Conservation (phyloP, 192 early-diverging fungal species). For the Coemansia umbellata region DNA sequence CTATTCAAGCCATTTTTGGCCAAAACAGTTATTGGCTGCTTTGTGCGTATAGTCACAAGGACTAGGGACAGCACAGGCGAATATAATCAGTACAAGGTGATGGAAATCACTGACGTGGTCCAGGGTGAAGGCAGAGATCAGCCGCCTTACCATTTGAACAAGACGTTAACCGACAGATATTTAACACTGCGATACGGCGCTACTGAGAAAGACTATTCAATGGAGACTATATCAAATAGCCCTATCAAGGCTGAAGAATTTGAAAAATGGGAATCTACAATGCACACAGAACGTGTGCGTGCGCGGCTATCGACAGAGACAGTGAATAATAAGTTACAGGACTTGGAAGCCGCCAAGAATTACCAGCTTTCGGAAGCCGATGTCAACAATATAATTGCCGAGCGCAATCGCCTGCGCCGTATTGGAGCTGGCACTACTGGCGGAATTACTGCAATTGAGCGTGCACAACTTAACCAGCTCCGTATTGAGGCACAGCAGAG, state of each 20-base stretch:
- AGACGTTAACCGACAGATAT: slow-evolving; percentile 60
- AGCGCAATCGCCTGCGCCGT: slow-evolving; percentile 52
- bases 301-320: slow-evolving; percentile 47
- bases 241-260: slow-evolving; percentile 63
- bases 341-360: slow-evolving; percentile 54
- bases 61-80: slow-evolving; percentile 52
- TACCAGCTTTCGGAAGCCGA: slow-evolving; percentile 64
- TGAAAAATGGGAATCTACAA: slow-evolving; percentile 51
- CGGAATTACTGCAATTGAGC: slow-evolving; percentile 45
- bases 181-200: slow-evolving; percentile 67
- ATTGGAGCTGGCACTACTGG: slow-evolving; percentile 18
- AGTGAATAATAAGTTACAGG: slow-evolving; percentile 54
- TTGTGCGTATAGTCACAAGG: slow-evolving; percentile 57
- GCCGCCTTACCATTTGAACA: slow-evolving; percentile 58
- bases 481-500: slow-evolving; percentile 51
- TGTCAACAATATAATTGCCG: slow-evolving; percentile 59
- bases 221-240: slow-evolving; percentile 75
- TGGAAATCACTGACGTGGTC: slow-evolving; percentile 56
- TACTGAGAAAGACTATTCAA: slow-evolving; percentile 62
- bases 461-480: slow-evolving; percentile 50
- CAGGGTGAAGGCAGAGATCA: slow-evolving; percentile 55
- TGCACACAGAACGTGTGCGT: slow-evolving; percentile 51
- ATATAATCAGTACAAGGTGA: slow-evolving; percentile 57
- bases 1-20: slow-evolving; percentile 67
- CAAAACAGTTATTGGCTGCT: slow-evolving; percentile 61